Percentiles rank a stretch among this genome's conserved stretches.
Conservation (phyloP, 2,329 filamentous ascomycete species). For the Cladosporium sp. region DNA sequence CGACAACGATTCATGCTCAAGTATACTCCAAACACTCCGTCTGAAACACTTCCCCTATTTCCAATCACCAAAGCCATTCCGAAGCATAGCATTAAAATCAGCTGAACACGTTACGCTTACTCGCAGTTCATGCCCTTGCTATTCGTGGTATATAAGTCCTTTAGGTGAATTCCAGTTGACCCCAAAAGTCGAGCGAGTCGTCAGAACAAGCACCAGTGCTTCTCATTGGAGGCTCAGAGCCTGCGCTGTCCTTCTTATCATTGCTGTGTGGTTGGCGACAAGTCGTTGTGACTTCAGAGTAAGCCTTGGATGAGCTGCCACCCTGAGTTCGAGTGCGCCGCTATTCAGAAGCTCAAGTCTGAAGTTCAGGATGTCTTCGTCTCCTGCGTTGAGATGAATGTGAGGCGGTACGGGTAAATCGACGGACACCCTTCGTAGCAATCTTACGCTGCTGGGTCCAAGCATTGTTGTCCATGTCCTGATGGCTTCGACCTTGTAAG, state of each 20-base stretch:
- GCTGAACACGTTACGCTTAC: too few relatives aligned
- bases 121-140: too few relatives aligned
- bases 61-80: too few relatives aligned
- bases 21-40: too few relatives aligned
- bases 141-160: too few relatives aligned
- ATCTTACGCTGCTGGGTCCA: not conserved
- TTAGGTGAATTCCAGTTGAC: not conserved
- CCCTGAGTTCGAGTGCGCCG: not conserved
- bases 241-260: not conserved
- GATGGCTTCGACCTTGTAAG: not conserved
- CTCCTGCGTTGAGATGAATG: not conserved
- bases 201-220: not conserved
- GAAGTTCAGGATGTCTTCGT: too few relatives aligned
- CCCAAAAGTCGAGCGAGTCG: not conserved
- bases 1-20: too few relatives aligned
- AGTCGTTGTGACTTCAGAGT: not conserved
- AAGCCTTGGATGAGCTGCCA: not conserved
- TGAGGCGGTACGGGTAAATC: not conserved
- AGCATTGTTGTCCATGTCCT: not conserved
- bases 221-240: not conserved
- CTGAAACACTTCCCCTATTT: too few relatives aligned
- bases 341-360: too few relatives aligned
- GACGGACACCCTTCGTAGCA: not conserved
- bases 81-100: too few relatives aligned
- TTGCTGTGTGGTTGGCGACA: not conserved